A percentile compares a stretch with the other conserved stretches of the same genome.
phyloP scores from a whole-genome alignment of 495 filamentous ascomycete genomes.

The Zalerion maritima region DNA sequence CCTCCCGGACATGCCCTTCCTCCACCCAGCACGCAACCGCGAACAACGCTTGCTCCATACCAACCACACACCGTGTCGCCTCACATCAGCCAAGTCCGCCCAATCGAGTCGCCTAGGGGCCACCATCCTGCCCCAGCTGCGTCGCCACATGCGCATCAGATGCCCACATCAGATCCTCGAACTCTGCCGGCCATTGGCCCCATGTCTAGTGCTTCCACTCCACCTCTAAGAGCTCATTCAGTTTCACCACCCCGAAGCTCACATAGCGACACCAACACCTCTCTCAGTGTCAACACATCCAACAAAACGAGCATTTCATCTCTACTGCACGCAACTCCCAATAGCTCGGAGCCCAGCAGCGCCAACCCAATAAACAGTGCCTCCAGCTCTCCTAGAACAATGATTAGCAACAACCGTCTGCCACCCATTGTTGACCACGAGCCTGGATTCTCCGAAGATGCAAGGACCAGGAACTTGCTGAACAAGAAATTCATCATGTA shows the following conservation, averaged over 20 bases:
- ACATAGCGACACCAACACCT: constrained; percentile 9
- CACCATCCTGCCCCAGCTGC: constrained; percentile 20
- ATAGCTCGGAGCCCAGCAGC: constrained; percentile 25
- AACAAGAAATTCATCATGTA: too few relatives aligned
- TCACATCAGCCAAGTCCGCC: constrained; percentile 11
- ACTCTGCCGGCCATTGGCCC: constrained; percentile 15
- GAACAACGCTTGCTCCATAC: constrained; percentile 10
- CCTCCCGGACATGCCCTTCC: constrained; percentile 11
- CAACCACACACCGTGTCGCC: constrained; percentile 11
- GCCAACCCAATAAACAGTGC: constrained; percentile 23
- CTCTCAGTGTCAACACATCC: too few relatives aligned
- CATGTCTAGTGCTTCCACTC: constrained; percentile 8
- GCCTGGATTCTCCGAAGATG: too few relatives aligned
- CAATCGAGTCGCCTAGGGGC: constrained; percentile 18
- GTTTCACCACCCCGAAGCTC: constrained; percentile 19
- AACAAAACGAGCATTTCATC: constrained; percentile 25
- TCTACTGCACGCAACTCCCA: constrained; percentile 18
- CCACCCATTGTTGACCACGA: too few relatives aligned
- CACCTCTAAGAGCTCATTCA: constrained; percentile 16
- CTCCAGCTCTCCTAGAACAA: constrained; percentile 19
- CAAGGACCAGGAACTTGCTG: too few relatives aligned
- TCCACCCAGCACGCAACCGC: constrained; percentile 13
- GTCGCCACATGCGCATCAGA: constrained; percentile 10
- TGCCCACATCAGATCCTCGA: constrained; percentile 16
- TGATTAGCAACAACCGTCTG: too few relatives aligned